phyloP scores from a whole-genome alignment of 2,329 filamentous ascomycete species.

The Colletotrichum sp. region DNA sequence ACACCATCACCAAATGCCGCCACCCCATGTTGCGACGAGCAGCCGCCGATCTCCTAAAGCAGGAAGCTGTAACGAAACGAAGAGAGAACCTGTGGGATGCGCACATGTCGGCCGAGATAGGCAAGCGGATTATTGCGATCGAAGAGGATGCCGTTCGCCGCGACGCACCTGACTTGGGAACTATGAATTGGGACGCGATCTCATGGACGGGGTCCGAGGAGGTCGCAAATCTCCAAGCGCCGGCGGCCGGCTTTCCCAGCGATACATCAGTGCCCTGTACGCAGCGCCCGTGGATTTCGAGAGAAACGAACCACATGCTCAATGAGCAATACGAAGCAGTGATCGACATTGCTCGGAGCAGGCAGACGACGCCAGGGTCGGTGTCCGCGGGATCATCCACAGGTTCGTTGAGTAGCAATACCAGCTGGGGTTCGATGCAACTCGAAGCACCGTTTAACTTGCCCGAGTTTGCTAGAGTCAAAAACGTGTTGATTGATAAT shows the following conservation, averaged over 20 bases:
- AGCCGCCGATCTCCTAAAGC: constrained; percentile 39
- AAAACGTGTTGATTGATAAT: constrained; percentile 33
- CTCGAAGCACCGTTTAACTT: constrained; percentile 33
- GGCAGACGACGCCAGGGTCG: not conserved
- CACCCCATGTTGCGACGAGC: constrained; percentile 45
- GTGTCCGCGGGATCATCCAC: not conserved
- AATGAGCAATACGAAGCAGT: not conserved
- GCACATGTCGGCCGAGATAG: constrained; percentile 35
- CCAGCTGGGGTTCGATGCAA: not conserved
- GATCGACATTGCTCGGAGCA: not conserved
- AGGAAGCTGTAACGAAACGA: constrained; percentile 33
- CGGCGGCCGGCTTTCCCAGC: not conserved
- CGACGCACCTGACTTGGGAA: not conserved
- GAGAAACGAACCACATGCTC: not conserved
- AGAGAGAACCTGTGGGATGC: constrained; percentile 46
- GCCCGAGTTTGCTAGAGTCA: constrained; percentile 29
- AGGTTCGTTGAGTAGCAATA: not conserved
- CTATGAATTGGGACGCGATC: not conserved
- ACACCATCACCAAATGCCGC: constrained; percentile 42
- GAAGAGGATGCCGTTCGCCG: constrained; percentile 32
- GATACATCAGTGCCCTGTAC: not conserved
- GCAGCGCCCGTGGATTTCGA: constrained; percentile 1
- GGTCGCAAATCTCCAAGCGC: not conserved
- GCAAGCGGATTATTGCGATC: constrained; percentile 37
- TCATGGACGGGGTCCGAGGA: not conserved